Conservation (phyloP, 371 early-diverging fungal species). For the Apophysomyces sp. region DNA sequence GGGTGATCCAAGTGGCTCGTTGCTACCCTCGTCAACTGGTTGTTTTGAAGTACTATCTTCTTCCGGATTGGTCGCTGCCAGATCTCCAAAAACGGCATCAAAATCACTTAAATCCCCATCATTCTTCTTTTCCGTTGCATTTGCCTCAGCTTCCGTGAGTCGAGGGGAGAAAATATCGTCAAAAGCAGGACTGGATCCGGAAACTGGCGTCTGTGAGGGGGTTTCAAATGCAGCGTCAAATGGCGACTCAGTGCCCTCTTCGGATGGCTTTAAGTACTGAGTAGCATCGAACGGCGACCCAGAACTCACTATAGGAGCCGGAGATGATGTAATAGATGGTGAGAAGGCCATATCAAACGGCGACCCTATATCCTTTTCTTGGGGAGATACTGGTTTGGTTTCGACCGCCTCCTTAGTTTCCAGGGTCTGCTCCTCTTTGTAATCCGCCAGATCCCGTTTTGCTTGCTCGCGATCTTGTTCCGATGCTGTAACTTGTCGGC, state of each 20-base stretch:
- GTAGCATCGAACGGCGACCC: background rate
- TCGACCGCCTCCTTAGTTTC: background rate
- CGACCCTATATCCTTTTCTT: background rate
- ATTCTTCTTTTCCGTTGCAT: background rate
- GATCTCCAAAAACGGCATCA: constrained; percentile 45
- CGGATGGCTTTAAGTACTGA: background rate
- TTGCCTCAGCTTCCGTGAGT: background rate
- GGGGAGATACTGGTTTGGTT: background rate
- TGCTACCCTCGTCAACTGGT: background rate
- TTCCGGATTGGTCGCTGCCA: constrained; percentile 13
- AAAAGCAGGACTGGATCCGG: background rate
- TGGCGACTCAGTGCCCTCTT: background rate
- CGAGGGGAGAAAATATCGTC: constrained; percentile 22
- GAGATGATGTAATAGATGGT: background rate
- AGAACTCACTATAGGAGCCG: background rate
- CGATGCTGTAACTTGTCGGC: constrained; percentile 49
- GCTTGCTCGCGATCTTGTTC: constrained; percentile 45
- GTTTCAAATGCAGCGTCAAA: background rate
- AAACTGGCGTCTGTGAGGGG: background rate
- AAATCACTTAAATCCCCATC: constrained; percentile 24
- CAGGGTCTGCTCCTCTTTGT: constrained; percentile 28
- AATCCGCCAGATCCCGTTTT: constrained; percentile 36
- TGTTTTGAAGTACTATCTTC: constrained; percentile 1
- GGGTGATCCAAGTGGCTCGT: background rate
- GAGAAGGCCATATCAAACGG: background rate